Evolutionary conservation across 208 protist genomes (phyloP), one percentile per base, ranked within the genome.

Genomic region (Trypanosoma cruzi): DNA sequence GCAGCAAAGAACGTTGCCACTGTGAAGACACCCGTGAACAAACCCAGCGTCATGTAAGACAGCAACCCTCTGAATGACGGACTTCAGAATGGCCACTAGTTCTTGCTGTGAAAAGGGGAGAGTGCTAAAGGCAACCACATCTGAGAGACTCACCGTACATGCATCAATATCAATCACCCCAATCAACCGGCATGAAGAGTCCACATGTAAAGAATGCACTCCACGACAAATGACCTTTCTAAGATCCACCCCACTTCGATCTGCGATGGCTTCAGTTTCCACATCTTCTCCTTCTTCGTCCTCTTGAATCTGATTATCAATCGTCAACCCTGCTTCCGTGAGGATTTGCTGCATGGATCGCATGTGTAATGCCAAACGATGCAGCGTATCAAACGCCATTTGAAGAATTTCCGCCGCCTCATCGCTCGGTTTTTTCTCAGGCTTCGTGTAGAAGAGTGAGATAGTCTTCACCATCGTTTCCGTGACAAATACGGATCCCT

Each of bases 21-120:
- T 71, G 75, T 96, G 90, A 58, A 96, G 73, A 11, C 83, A 79
- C 13, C 90, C 90, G 63, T 96, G 90, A 50, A 82, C 82, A 56
- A 93, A 66, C 4, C 79, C 85, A 8, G 73, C 75, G 29, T 74
- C 60, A 68, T 96, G 90, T 66, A 96, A 72, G 13, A 55, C 26
- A 18, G 63, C 73, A 0, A 85, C 57, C 59, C 80, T 85, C n/a
- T 53, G 44, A 14, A 87, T 68, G 55, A 86, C 63, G 34, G 72
- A 88, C 36, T 80, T 76, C 14, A 95, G 56, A 29, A 95, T 42
- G 14, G 85, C 71, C 0, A 85, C 16, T 0, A 90, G 31, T 36
- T 89, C 86, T 18, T 34, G 24, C 63, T 77, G 70, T 24, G 63
- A 65, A 44, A 92, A 68, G 0, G 79, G 71, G 1, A 54, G 50